These are phyloP conservation scores for Aplosporella prunicola DNA, from an alignment of 2,329 filamentous ascomycete genomes.

Conservation along the genomic window DNA sequence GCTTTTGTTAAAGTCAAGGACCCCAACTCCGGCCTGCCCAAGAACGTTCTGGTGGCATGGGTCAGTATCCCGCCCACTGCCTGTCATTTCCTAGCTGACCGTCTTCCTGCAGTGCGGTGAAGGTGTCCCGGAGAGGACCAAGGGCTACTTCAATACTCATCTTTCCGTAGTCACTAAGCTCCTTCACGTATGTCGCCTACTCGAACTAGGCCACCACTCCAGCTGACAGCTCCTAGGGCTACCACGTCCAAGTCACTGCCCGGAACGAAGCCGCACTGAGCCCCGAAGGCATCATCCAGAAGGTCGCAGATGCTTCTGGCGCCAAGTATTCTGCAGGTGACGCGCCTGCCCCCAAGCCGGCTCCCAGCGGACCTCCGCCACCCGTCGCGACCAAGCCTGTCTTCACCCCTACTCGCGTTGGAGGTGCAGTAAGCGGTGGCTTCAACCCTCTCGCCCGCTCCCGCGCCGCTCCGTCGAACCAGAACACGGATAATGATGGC, in stretches of 20 bases:
- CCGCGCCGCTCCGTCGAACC: constrained; percentile 44
- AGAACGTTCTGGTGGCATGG: constrained; percentile 90
- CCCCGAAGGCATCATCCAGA: constrained; percentile 80
- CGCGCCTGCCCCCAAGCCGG: constrained; percentile 43
- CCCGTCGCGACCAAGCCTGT: constrained; percentile 80
- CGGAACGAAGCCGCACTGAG: constrained; percentile 83
- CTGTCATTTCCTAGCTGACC: constrained; percentile 3
- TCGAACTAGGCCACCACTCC: no score
- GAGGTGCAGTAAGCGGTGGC: constrained; percentile 33
- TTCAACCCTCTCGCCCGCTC: constrained; percentile 60
- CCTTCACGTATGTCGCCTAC: constrained; percentile 54
- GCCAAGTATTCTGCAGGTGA: constrained; percentile 77
- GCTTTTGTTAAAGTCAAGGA: constrained; percentile 96
- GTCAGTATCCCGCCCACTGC: constrained; percentile 28
- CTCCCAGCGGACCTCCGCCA: constrained; percentile 49
- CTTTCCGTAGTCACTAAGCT: constrained; percentile 81
- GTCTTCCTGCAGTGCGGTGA: constrained; percentile 63
- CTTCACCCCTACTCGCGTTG: constrained; percentile 68
- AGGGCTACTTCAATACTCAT: constrained; percentile 97
- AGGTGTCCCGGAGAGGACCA: constrained; percentile 94
- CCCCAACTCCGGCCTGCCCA: constrained; percentile 79
- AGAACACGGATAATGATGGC: constrained; percentile 68
- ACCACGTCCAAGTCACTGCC: constrained; percentile 95
- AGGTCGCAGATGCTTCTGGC: constrained; percentile 88
- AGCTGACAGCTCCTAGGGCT: constrained; percentile 49